phyloP scores from a whole-genome alignment of 148 eudicot genomes.

The Nepenthes gracilis region DNA sequence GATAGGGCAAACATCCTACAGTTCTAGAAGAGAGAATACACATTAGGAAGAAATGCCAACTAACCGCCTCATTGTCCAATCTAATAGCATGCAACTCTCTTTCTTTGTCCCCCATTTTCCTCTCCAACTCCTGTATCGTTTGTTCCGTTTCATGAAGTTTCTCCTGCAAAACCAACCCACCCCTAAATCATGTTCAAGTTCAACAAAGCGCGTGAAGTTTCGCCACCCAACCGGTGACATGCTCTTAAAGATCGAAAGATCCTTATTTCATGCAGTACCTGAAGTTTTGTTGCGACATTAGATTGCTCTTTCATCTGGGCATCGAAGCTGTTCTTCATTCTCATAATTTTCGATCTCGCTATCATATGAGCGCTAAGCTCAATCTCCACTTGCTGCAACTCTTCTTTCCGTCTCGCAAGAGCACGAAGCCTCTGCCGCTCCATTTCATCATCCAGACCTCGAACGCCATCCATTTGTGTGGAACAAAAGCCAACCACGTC shows the following conservation, averaged over 20 bases:
- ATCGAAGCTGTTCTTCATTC: conserved; percentile 49
- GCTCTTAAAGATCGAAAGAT: not conserved
- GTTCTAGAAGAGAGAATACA: not conserved
- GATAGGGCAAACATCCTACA: not conserved
- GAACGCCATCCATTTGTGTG: conserved; percentile 49
- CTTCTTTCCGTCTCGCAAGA: conserved; percentile 56
- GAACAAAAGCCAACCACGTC: conserved; percentile 61
- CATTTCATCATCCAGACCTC: conserved; percentile 33
- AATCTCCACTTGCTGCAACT: conserved; percentile 70
- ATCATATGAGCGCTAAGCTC: conserved; percentile 67
- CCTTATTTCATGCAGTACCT: conserved; percentile 27
- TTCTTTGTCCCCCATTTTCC: conserved; percentile 69
- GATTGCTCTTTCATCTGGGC: conserved; percentile 56
- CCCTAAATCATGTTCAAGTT: not conserved
- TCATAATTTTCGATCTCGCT: conserved; percentile 51
- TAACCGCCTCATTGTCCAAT: conserved; percentile 77
- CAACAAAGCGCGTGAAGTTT: too few species aligned
- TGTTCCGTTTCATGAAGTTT: conserved; percentile 74
- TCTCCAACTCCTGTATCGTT: conserved; percentile 54
- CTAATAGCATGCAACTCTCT: conserved; percentile 78
- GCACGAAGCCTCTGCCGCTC: conserved; percentile 56
- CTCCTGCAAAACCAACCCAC: conserved; percentile 39
- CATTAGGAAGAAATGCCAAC: conserved; percentile 10
- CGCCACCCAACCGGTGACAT: not conserved
- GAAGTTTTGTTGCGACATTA: conserved; percentile 43